Conservation (phyloP, 345 rosid species). For the Psidium guajava region DNA sequence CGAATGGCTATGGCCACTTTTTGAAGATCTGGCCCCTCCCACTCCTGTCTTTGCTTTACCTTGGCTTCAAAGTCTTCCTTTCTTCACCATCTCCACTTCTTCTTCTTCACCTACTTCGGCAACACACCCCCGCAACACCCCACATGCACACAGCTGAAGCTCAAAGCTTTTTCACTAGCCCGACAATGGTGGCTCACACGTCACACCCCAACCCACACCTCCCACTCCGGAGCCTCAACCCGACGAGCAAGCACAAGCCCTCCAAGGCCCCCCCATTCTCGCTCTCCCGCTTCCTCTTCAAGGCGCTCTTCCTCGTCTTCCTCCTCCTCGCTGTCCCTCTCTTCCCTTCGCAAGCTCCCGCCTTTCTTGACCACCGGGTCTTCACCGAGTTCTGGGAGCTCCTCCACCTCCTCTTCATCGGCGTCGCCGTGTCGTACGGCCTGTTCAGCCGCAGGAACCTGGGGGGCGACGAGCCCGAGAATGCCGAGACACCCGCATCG, state of each 20-base stretch:
- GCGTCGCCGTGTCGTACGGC: slow-evolving; percentile 83
- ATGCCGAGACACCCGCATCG: slow-evolving; percentile 30
- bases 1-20: neutral
- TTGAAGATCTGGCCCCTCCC: neutral
- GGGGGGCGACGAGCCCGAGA: slow-evolving; percentile 15
- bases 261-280: slow-evolving; percentile 1
- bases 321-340: slow-evolving; percentile 58
- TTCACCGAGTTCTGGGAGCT: slow-evolving; percentile 71
- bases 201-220: slow-evolving; percentile 11
- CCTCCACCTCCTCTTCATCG: slow-evolving; percentile 51
- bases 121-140: neutral
- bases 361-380: slow-evolving; percentile 35
- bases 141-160: neutral
- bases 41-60: slow-evolving; percentile 24
- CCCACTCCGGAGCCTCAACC: slow-evolving; percentile 1
- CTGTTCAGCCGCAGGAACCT: slow-evolving; percentile 57
- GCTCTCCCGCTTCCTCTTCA: slow-evolving; percentile 29
- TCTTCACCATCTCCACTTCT: slow-evolving; percentile 17
- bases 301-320: slow-evolving; percentile 33
- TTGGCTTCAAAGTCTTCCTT: slow-evolving; percentile 67
- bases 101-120: neutral
- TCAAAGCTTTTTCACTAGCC: neutral
- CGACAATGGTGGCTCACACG: slow-evolving; percentile 42
- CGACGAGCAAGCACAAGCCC: neutral
- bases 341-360: slow-evolving; percentile 79